Base-by-base conservation (phyloP, 1,284 basidiomycete species). In the Leccinum variabile region DNA sequence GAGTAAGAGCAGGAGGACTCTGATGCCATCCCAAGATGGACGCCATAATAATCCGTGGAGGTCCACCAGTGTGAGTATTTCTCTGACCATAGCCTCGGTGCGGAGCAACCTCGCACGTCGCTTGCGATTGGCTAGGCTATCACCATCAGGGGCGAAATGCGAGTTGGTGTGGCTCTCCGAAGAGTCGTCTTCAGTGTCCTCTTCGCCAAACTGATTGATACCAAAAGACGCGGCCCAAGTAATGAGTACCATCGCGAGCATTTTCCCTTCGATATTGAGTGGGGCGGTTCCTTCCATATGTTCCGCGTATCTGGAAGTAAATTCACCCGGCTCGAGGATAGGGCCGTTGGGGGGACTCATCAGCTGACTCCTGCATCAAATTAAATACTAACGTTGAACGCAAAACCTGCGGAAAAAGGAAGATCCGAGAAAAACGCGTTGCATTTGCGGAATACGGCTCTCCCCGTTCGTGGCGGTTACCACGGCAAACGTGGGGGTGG, bases 211-310 rank as follows among this genome's bases (percentile, higher is more conserved):
- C 68, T 94, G 90, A 73, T 95, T 86, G 53, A 95, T 79, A 25
- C 94, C 94, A 71, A 91, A 95, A 32, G 91, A 92, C 2, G 88
- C 84, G 0, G 92, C 94, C 93, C 93, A 96, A 18, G 89, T 84
- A 58, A 91, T 91, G 18, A 95, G 79, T 28, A 89, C 72, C 81
- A 89, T 85, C 8, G 86, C 80, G 53, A 92, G 79, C 60, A 92
- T 81, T 57, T 82, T 81, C 16, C 85, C 90, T 63, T 89, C 83
- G 61, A 82, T 77, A 18, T 80, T 77, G 2, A 92, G 79, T 13
- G 83, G 78, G 37, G 82, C 79, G 7, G 76, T 79, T 58, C 88
- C 86, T 73, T 89, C 81, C 68, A 78, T 67, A 74, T 88, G 82
- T 66, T 87, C 80, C 54, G 81, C 68, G 76, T 87, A 94, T 53